These are phyloP conservation scores for Fusarium clavum DNA, from an alignment of 2,329 filamentous ascomycete species.

Conservation along the genomic window DNA sequence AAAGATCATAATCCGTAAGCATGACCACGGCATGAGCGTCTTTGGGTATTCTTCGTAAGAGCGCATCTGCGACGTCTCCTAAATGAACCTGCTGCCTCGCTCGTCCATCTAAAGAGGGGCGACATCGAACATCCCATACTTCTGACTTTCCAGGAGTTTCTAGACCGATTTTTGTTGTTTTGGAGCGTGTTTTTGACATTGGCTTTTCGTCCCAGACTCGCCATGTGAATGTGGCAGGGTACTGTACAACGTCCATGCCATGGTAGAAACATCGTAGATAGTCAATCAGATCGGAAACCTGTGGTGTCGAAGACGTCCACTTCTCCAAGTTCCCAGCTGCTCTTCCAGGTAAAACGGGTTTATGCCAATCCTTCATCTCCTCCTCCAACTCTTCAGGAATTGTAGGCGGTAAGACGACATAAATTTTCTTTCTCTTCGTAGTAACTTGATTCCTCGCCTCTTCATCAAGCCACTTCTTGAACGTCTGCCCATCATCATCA, in stretches of 20 bases:
- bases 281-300: slow-evolving; percentile 46
- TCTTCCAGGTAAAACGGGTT: slow-evolving; percentile 39
- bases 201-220: slow-evolving; percentile 57
- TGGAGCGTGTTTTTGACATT: slow-evolving; percentile 17
- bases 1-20: slow-evolving; percentile 71
- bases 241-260: slow-evolving; percentile 61
- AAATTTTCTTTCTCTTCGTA: slow-evolving; percentile 60
- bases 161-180: slow-evolving; percentile 59
- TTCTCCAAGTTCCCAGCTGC: not conserved
- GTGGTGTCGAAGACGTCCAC: slow-evolving; percentile 40
- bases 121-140: slow-evolving; percentile 63
- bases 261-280: slow-evolving; percentile 64
- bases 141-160: slow-evolving; percentile 45
- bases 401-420: slow-evolving; percentile 61
- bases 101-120: slow-evolving; percentile 59
- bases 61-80: slow-evolving; percentile 69
- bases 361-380: slow-evolving; percentile 58
- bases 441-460: slow-evolving; percentile 63
- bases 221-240: slow-evolving; percentile 58
- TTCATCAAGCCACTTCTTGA: slow-evolving; percentile 61
- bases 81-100: slow-evolving; percentile 68
- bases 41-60: slow-evolving; percentile 63
- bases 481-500: slow-evolving; percentile 62
- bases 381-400: slow-evolving; percentile 50
- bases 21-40: slow-evolving; percentile 71